Conservation (phyloP, 2,329 filamentous ascomycete species). For the Aphanoascus verrucosus region DNA sequence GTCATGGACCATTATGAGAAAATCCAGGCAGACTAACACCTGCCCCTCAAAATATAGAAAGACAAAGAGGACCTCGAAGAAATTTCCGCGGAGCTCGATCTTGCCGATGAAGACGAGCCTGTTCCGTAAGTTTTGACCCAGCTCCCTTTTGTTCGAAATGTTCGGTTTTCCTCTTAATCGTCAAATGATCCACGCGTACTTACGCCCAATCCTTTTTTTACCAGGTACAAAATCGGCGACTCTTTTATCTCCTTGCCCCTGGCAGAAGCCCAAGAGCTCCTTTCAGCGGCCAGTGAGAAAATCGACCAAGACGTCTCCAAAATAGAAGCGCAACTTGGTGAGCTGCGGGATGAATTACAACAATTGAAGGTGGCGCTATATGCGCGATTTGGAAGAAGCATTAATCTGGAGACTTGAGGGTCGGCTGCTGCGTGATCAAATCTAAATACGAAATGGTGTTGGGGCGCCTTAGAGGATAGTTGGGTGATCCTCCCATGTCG, state of each 20-base stretch:
- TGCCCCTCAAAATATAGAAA: constrained; percentile 51
- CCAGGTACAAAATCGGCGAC: constrained; percentile 91
- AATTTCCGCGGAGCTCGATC: constrained; percentile 77
- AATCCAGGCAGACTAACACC: background rate
- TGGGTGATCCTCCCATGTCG: no score
- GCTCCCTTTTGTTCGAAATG: background rate
- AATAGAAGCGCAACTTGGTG: constrained; percentile 66
- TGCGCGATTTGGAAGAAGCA: constrained; percentile 87
- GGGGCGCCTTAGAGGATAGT: background rate
- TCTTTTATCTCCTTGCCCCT: constrained; percentile 83
- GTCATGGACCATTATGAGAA: no score
- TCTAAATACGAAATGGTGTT: background rate
- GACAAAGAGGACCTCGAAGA: constrained; percentile 98
- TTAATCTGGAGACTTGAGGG: constrained; percentile 63
- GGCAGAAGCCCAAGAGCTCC: constrained; percentile 74
- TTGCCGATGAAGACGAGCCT: constrained; percentile 88
- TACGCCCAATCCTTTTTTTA: no score
- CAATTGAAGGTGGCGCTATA: constrained; percentile 86
- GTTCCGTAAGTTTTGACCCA: constrained; percentile 58
- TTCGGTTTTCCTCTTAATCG: no score
- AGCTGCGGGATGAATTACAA: constrained; percentile 75
- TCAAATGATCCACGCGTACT: constrained; percentile 11
- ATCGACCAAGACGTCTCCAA: constrained; percentile 66
- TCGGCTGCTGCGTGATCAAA: background rate
- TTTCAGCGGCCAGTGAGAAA: constrained; percentile 57